A percentile compares a stretch with the other conserved stretches of the same genome.
Evolutionary conservation across 1,284 basidiomycete genomes (phyloP).

Genomic region (Marasmius tenuissimus): DNA sequence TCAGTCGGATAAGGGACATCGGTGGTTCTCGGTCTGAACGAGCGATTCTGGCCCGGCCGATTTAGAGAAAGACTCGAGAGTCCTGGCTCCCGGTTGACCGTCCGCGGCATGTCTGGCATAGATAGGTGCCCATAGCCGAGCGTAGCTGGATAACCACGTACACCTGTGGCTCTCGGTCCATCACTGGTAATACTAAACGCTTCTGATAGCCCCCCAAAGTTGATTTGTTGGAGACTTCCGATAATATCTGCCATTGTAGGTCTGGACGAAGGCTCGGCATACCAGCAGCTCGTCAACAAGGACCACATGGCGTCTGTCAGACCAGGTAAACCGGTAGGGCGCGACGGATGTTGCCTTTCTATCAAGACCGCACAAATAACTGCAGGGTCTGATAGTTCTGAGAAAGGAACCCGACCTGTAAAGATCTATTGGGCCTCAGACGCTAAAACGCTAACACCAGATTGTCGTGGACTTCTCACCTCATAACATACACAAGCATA

Average conservation of each 20-base stretch:
- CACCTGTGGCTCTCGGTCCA: no score
- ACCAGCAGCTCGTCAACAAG: background rate
- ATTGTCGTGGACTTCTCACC: background rate
- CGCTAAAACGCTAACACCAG: background rate
- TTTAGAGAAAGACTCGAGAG: no score
- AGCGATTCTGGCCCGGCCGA: no score
- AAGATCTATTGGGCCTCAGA: background rate
- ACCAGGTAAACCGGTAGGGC: background rate
- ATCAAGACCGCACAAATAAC: background rate
- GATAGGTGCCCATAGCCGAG: no score
- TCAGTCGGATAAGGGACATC: no score
- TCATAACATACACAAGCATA: background rate
- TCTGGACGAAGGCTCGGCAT: background rate
- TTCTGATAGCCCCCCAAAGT: background rate
- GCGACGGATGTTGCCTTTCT: background rate
- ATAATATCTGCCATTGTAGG: background rate
- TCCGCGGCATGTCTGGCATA: no score
- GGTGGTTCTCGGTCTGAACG: no score
- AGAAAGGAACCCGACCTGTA: background rate
- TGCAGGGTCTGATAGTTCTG: background rate
- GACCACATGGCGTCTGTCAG: background rate
- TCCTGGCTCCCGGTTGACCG: no score
- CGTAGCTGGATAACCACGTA: no score
- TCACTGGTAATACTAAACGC: no score
- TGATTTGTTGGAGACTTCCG: background rate